Conservation (phyloP, 2,329 filamentous ascomycete species). For the Didymellaceae sp. region DNA sequence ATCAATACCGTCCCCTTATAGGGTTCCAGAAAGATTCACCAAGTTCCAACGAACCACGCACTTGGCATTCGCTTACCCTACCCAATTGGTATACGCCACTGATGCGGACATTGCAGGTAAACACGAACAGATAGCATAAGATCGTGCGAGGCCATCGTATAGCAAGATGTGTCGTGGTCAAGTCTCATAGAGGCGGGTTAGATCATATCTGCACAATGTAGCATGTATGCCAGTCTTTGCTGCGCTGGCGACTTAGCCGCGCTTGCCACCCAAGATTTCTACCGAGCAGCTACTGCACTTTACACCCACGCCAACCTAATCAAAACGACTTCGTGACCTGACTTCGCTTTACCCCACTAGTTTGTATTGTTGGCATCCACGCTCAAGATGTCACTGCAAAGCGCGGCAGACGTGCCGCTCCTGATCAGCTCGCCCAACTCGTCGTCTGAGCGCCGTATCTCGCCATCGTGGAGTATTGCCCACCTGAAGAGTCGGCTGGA, state of each 20-base stretch:
- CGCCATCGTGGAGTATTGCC: slow-evolving; percentile 86
- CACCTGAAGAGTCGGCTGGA: slow-evolving; percentile 88
- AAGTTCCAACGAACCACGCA: slow-evolving; percentile 12
- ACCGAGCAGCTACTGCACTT: slow-evolving; percentile 15
- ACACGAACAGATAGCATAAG: not conserved
- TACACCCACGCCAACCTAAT: slow-evolving; percentile 17
- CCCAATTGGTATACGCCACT: slow-evolving; percentile 12
- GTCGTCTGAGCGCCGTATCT: slow-evolving; percentile 87
- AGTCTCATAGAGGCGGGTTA: not conserved
- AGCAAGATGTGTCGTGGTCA: not conserved
- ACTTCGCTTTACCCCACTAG: slow-evolving; percentile 18
- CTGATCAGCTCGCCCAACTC: slow-evolving; percentile 77
- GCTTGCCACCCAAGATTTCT: slow-evolving; percentile 7
- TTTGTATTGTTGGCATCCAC: slow-evolving; percentile 14
- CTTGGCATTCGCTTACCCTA: slow-evolving; percentile 33
- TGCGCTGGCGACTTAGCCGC: slow-evolving; percentile 11
- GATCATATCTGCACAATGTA: not conserved
- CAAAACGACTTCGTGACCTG: slow-evolving; percentile 17
- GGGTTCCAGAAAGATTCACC: slow-evolving; percentile 24
- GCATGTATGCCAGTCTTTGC: slow-evolving; percentile 1
- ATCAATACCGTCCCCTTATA: not conserved
- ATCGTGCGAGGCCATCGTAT: not conserved
- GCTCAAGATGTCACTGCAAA: slow-evolving; percentile 42
- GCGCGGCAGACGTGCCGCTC: slow-evolving; percentile 76
- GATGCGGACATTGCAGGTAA: not conserved